These are phyloP conservation scores for Angomonas ambiguus DNA, from an alignment of 208 protist genomes.

Conservation along the genomic window DNA sequence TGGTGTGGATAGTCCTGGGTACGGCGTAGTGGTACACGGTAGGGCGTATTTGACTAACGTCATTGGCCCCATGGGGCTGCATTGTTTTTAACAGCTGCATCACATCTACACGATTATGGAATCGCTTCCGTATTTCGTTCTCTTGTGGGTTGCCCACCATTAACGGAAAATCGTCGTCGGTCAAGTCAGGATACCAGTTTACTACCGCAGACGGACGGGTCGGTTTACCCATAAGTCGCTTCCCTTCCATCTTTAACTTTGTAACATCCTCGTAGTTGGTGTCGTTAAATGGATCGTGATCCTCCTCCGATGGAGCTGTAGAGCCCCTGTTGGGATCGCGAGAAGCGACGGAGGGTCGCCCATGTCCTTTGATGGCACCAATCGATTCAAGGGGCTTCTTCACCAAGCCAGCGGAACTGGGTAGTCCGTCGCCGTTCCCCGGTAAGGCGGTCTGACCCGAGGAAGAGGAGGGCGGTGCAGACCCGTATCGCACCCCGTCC, in stretches of 20 bases:
- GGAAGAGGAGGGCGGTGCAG: too few species aligned
- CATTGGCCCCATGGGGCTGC: neutral
- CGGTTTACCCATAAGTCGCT: neutral
- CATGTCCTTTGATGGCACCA: neutral
- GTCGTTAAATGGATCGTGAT: neutral
- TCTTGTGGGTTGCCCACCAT: neutral
- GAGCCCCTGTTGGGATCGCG: neutral
- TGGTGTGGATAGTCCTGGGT: neutral
- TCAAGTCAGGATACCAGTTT: neutral
- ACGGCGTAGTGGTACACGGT: conserved; percentile 7
- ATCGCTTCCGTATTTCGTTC: neutral
- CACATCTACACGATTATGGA: conserved; percentile 5
- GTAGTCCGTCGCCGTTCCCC: neutral
- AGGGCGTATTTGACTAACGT: neutral
- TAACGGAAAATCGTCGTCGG: neutral
- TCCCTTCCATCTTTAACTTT: neutral
- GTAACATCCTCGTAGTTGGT: conserved; percentile 2
- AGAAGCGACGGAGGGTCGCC: neutral
- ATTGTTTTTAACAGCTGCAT: conserved; percentile 1
- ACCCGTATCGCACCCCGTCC: too few species aligned
- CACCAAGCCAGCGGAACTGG: neutral
- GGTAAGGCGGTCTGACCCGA: neutral
- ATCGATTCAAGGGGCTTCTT: neutral
- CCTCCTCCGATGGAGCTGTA: neutral
- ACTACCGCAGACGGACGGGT: neutral